phyloP scores from a whole-genome alignment of 1,139 yeast genomes.

The Meyerozyma elateridarum region DNA sequence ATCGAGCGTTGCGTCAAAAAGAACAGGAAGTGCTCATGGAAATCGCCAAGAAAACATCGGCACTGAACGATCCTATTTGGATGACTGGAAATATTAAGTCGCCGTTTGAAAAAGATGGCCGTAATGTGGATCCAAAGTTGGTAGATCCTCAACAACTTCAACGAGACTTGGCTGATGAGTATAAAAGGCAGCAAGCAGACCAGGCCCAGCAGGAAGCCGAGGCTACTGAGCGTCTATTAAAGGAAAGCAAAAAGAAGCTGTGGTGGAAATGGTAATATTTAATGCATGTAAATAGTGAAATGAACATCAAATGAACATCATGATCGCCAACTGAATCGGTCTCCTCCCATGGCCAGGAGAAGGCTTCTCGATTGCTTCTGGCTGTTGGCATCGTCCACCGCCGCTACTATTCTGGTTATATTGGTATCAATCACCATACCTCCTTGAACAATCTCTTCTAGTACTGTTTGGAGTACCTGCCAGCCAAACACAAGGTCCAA shows the following conservation, averaged over 20 bases:
- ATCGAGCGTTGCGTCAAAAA: constrained; percentile 54
- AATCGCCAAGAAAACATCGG: constrained; percentile 56
- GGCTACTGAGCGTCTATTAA: constrained; percentile 33
- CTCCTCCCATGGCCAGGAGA: not conserved
- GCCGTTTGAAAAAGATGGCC: constrained; percentile 51
- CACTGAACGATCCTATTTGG: constrained; percentile 75
- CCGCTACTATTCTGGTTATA: constrained; percentile 75
- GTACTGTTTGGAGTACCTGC: constrained; percentile 90
- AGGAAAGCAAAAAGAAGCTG: constrained; percentile 27
- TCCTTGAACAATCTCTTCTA: constrained; percentile 92
- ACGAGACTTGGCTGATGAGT: constrained; percentile 39
- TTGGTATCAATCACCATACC: constrained; percentile 99
- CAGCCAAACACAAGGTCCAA: constrained; percentile 94
- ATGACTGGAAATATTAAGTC: constrained; percentile 64
- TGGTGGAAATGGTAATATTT: too few species aligned
- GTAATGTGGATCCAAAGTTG: constrained; percentile 32
- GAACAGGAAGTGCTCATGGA: constrained; percentile 67
- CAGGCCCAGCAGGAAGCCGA: constrained; percentile 41
- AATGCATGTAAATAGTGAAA: not conserved
- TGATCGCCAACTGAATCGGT: not conserved
- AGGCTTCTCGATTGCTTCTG: constrained; percentile 24
- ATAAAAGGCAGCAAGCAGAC: constrained; percentile 42
- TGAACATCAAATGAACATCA: too few species aligned
- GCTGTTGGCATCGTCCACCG: constrained; percentile 60
- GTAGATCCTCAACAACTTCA: constrained; percentile 50